Evolutionary conservation across 139 green algal species (phyloP).

Genomic region (Zygnema cylindricum): DNA sequence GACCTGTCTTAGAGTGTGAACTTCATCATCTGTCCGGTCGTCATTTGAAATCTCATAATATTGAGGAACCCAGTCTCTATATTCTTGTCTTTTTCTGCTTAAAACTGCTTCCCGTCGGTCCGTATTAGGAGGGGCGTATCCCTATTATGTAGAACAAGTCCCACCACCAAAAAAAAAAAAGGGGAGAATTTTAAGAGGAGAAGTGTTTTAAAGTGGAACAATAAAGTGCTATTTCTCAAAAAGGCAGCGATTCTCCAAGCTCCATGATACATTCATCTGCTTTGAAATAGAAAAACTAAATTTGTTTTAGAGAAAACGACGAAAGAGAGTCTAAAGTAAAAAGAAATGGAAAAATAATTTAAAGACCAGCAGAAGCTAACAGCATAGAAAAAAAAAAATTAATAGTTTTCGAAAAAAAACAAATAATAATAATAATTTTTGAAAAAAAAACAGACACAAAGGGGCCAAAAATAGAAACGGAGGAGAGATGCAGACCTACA

Average conservation of each 20-base stretch:
- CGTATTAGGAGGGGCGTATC: slow-evolving; percentile 87
- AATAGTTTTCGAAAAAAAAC: too few relatives aligned
- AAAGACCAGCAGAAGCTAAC: too few relatives aligned
- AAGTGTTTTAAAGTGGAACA: slow-evolving; percentile 34
- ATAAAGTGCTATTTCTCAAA: slow-evolving; percentile 30
- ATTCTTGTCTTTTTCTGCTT: slow-evolving; percentile 84
- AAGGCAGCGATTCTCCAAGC: slow-evolving; percentile 33
- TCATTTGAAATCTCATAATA: slow-evolving; percentile 82
- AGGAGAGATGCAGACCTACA: too few relatives aligned
- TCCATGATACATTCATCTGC: too few relatives aligned
- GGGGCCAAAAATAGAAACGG: slow-evolving; percentile 11
- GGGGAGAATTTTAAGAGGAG: slow-evolving; percentile 15
- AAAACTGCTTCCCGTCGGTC: slow-evolving; percentile 73
- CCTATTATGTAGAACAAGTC: slow-evolving; percentile 43
- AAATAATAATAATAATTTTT: too few relatives aligned
- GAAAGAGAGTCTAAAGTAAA: too few relatives aligned
- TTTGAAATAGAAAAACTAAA: too few relatives aligned
- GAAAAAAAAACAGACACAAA: too few relatives aligned
- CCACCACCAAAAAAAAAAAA: background rate
- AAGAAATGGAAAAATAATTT: too few relatives aligned
- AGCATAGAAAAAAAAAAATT: too few relatives aligned
- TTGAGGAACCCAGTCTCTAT: slow-evolving; percentile 80
- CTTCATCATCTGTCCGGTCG: slow-evolving; percentile 81
- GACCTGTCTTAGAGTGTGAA: slow-evolving; percentile 83
- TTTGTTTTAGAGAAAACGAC: too few relatives aligned